phyloP scores from a whole-genome alignment of 2,329 filamentous ascomycete species.

The Orbilia ellipsospora region DNA sequence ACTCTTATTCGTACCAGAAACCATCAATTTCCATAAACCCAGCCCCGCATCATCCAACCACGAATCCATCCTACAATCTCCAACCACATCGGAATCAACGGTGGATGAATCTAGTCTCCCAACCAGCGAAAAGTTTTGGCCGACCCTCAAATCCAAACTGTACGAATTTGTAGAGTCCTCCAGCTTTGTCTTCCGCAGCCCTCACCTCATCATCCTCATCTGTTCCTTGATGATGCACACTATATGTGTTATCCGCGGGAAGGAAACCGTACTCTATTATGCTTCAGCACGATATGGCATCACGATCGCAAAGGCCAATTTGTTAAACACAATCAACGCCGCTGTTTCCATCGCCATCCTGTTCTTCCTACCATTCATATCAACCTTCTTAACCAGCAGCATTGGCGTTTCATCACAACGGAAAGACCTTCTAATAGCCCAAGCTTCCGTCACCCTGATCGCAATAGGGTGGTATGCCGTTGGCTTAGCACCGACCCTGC shows the following conservation, averaged over 20 bases:
- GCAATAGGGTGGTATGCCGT: conserved; percentile 39
- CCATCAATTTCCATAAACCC: conserved; percentile 22
- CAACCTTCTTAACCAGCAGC: conserved; percentile 28
- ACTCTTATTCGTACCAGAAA: conserved; percentile 23
- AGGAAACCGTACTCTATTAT: conserved; percentile 47
- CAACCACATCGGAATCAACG: background rate
- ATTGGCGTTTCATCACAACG: conserved; percentile 39
- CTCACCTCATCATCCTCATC: conserved; percentile 50
- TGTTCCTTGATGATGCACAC: conserved; percentile 46
- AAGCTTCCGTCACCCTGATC: conserved; percentile 31
- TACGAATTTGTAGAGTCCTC: conserved; percentile 38
- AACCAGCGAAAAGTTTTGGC: conserved; percentile 8
- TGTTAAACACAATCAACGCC: conserved; percentile 48
- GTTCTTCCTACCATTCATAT: conserved; percentile 35
- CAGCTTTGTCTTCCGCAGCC: conserved; percentile 48
- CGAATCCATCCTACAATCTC: background rate
- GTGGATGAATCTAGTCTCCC: conserved; percentile 6
- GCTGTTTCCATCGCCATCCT: conserved; percentile 39
- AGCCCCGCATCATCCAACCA: background rate
- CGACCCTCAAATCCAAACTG: conserved; percentile 12
- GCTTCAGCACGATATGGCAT: conserved; percentile 42
- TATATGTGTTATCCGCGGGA: conserved; percentile 24
- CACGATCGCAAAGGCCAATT: conserved; percentile 41
- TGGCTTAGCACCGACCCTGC: conserved; percentile 37
- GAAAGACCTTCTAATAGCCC: conserved; percentile 47